phyloP scores from a whole-genome alignment of 129 eudicot genomes.

The Saussurea involucrata region DNA sequence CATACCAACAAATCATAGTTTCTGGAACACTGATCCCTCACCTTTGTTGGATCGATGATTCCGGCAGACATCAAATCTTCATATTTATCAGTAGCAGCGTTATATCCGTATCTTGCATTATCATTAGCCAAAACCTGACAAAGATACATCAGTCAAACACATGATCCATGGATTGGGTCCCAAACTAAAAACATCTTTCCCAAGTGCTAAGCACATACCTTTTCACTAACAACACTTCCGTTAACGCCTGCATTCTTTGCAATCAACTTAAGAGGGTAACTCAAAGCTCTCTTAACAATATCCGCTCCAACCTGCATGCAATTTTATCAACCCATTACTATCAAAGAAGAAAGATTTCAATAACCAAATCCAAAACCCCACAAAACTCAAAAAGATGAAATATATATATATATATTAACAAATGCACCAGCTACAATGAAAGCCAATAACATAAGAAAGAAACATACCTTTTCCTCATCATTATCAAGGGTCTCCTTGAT shows the following conservation, averaged over 20 bases:
- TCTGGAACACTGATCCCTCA: constrained; percentile 5
- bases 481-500: constrained; percentile 72
- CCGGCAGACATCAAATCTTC: constrained; percentile 95
- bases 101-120: constrained; percentile 45
- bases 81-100: constrained; percentile 74
- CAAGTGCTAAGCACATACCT: constrained; percentile 30
- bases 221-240: constrained; percentile 70
- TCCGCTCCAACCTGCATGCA: constrained; percentile 69
- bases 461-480: constrained; percentile 67
- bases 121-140: constrained; percentile 51
- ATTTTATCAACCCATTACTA: neutral
- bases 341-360: neutral
- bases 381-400: neutral
- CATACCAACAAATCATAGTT: neutral
- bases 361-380: neutral
- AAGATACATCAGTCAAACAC: neutral
- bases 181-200: neutral
- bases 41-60: constrained; percentile 91
- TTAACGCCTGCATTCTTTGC: constrained; percentile 80
- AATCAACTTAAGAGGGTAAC: constrained; percentile 76
- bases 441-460: neutral
- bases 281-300: constrained; percentile 76
- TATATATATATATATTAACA: neutral
- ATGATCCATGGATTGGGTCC: neutral
- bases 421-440: neutral